Base-by-base conservation (phyloP, 2,329 filamentous ascomycete genomes). In the Anthostomella pinea region DNA sequence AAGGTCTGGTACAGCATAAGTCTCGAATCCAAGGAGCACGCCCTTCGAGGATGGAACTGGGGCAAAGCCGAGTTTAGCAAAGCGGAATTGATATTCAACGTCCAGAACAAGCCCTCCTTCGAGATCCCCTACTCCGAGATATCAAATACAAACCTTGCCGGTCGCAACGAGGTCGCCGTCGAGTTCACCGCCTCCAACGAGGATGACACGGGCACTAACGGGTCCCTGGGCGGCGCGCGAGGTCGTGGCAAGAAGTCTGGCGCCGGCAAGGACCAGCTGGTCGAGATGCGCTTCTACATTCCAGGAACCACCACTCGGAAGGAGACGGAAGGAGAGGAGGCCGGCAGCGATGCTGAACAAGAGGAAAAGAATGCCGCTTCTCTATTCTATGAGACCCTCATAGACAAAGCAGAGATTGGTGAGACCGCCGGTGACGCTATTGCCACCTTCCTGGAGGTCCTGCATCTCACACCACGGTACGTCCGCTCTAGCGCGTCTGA, bases 251-350 rank as follows among this genome's bases (percentile, higher is more conserved):
- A 87, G 61, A 97, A 96, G 68, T 85, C 89, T 18, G 87, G 86
- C 4, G 90, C 87, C 13, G 89, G 87, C 16, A 81, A 82, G 42
- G 93, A 98, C 57, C 91, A 98, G 67, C 75, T 98, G 30, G 90
- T 96, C 13, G 93, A 98, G 69, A 96, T 98, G 87, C 83, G 93
- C 44, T 96, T 98, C 70, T 98, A 98, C 66, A 94, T 98, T 31
- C 93, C 93, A 1, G 93, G 93, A 32, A 88, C 85, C 5, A 85
- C 88, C 3, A 86, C 86, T 13, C 86, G 87, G 60, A 85, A 85
- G 56, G 83, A 85, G 59, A 69, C 69, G 18, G 83, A 85, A 38
- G 85, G 85, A 35, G 85, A 84, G 32, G 85, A 87, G 29, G 85
- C 82, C 16, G 82, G 76, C 22, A 84, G 78, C 48, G 77, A 77